phyloP scores from a whole-genome alignment of 1,284 basidiomycete species.

The Sutorius eximius region DNA sequence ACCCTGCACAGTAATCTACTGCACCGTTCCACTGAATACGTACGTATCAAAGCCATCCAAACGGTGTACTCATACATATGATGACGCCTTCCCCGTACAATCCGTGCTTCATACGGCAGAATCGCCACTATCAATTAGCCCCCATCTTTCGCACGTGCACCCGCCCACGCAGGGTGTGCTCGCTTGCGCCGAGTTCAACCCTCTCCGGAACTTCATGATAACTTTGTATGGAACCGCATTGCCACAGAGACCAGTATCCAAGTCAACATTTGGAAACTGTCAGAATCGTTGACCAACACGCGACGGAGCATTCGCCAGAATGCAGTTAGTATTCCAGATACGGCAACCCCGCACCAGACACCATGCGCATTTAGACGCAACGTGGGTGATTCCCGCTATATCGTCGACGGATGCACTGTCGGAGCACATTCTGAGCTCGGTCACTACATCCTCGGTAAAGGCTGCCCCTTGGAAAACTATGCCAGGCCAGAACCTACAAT shows the following conservation, averaged over 20 bases:
- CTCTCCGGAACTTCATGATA: constrained; percentile 64
- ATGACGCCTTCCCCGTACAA: not conserved
- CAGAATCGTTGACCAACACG: constrained; percentile 9
- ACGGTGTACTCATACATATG: no score
- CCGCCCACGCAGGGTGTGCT: constrained; percentile 60
- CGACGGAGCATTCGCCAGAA: constrained; percentile 4
- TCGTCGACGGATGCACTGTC: constrained; percentile 18
- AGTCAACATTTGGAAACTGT: constrained; percentile 72
- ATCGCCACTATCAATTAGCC: constrained; percentile 14
- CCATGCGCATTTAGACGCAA: constrained; percentile 69
- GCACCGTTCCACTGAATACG: no score
- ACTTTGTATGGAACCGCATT: constrained; percentile 72
- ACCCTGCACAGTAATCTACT: no score
- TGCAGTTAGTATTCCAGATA: constrained; percentile 2
- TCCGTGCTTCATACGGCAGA: not conserved
- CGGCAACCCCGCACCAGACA: constrained; percentile 58
- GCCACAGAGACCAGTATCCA: constrained; percentile 63
- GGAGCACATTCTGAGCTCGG: constrained; percentile 54
- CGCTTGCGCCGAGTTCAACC: constrained; percentile 47
- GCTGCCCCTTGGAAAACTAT: constrained; percentile 61
- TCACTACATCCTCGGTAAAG: constrained; percentile 48
- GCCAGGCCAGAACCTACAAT: constrained; percentile 67
- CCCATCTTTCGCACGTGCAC: constrained; percentile 49
- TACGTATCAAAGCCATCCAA: no score
- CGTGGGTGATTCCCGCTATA: constrained; percentile 43